Percentiles rank a stretch among this genome's conserved stretches.
phyloP scores from a whole-genome alignment of 371 early-diverging fungal genomes.

The Basidiobolus meristosporus region DNA sequence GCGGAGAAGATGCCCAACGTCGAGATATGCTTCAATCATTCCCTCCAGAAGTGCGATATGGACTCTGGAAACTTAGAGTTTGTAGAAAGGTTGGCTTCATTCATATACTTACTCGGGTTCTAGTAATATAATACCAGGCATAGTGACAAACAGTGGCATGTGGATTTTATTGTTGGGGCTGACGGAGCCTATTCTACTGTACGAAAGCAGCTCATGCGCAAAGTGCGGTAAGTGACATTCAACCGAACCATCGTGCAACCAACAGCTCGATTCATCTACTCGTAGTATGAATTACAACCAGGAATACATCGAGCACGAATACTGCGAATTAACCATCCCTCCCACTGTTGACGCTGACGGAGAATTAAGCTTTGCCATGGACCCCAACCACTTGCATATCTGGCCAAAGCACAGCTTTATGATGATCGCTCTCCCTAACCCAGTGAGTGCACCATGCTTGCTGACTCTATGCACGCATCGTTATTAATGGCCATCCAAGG shows the following conservation, averaged over 20 bases:
- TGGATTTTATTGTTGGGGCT: constrained; percentile 79
- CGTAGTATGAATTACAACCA: constrained; percentile 65
- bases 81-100: constrained; percentile 8
- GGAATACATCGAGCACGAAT: constrained; percentile 76
- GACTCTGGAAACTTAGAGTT: constrained; percentile 22
- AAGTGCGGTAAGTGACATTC: constrained; percentile 20
- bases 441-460: constrained; percentile 19
- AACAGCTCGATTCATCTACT: not conserved
- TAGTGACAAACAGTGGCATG: constrained; percentile 12
- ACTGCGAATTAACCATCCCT: constrained; percentile 73
- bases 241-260: not conserved
- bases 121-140: not conserved
- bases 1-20: constrained; percentile 43
- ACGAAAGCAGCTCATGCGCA: constrained; percentile 55
- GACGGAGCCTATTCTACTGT: constrained; percentile 84
- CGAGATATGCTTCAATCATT: constrained; percentile 41
- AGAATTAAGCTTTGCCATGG: constrained; percentile 51
- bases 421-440: constrained; percentile 91
- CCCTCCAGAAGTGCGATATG: constrained; percentile 32
- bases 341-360: constrained; percentile 23
- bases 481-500: constrained; percentile 14
- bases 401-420: constrained; percentile 92
- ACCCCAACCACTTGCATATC: constrained; percentile 85
- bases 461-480: not conserved
- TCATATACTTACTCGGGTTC: no score